Percentiles rank a stretch among this genome's conserved stretches.
Conservation (phyloP, 306 rosid genomes). For the Geum urbanum region DNA sequence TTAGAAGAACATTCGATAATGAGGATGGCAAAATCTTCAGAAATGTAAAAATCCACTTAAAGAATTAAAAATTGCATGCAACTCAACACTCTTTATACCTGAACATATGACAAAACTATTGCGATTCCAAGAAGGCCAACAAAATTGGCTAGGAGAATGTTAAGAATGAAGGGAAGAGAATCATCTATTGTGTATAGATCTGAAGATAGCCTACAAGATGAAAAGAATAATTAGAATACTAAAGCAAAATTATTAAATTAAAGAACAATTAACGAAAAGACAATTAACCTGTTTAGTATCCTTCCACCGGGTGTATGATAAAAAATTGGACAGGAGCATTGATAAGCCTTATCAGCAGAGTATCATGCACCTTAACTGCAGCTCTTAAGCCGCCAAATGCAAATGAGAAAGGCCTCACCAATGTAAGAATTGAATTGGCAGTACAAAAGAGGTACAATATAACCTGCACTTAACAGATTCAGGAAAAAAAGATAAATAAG, state of each 20-base stretch:
- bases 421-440: constrained; percentile 73
- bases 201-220: constrained; percentile 76
- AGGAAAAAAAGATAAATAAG: too few species aligned
- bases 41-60: neutral
- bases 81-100: constrained; percentile 41
- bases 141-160: constrained; percentile 92
- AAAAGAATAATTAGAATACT: constrained; percentile 15
- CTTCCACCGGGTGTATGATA: constrained; percentile 90
- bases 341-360: constrained; percentile 34
- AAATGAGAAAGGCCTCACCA: constrained; percentile 93
- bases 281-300: constrained; percentile 77
- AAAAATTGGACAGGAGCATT: constrained; percentile 18
- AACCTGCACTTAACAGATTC: constrained; percentile 44
- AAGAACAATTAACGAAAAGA: constrained; percentile 17
- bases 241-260: neutral
- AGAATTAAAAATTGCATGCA: neutral
- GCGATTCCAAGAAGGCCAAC: constrained; percentile 89
- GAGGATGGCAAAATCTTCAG: neutral
- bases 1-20: constrained; percentile 10
- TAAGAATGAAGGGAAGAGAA: constrained; percentile 92
- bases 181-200: constrained; percentile 95
- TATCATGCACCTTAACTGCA: constrained; percentile 77
- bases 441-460: constrained; percentile 68
- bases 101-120: constrained; percentile 71
- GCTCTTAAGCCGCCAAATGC: constrained; percentile 93